Evolutionary conservation across 2,329 filamentous ascomycete species (phyloP).

Genomic region (Colletotrichum sidae): DNA sequence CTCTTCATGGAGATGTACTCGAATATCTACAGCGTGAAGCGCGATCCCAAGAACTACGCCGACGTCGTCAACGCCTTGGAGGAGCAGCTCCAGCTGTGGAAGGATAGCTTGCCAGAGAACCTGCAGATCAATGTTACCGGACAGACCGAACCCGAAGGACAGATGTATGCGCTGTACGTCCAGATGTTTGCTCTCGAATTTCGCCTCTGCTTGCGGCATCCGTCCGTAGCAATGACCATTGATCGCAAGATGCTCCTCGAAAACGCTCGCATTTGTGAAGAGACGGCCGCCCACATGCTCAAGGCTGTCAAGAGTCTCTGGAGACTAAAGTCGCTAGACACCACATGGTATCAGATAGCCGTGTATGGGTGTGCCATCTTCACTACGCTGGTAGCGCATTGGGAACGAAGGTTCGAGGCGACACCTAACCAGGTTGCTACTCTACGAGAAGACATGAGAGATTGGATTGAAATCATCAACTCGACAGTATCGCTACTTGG

Average conservation of each 20-base stretch:
- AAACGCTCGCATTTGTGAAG: slow-evolving; percentile 74
- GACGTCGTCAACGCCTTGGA: slow-evolving; percentile 74
- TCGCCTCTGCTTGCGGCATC: slow-evolving; percentile 70
- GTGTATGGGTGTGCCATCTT: slow-evolving; percentile 81
- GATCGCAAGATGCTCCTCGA: slow-evolving; percentile 69
- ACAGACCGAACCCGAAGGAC: slow-evolving; percentile 51
- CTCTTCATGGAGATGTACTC: slow-evolving; percentile 80
- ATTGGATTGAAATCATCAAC: slow-evolving; percentile 75
- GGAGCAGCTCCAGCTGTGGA: slow-evolving; percentile 71
- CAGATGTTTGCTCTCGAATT: slow-evolving; percentile 68
- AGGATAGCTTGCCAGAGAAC: slow-evolving; percentile 71
- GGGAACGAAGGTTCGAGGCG: slow-evolving; percentile 72
- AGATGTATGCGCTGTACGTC: slow-evolving; percentile 65
- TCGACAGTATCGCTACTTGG: slow-evolving; percentile 76
- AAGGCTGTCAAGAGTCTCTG: slow-evolving; percentile 69
- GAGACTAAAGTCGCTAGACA: slow-evolving; percentile 76
- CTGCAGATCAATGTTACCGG: slow-evolving; percentile 59
- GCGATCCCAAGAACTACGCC: slow-evolving; percentile 72
- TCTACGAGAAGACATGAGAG: slow-evolving; percentile 75
- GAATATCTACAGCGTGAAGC: slow-evolving; percentile 78
- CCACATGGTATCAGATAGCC: slow-evolving; percentile 81
- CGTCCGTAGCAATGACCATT: slow-evolving; percentile 67
- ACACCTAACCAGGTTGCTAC: slow-evolving; percentile 67
- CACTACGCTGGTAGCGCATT: slow-evolving; percentile 76
- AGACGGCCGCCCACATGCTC: slow-evolving; percentile 73